These are phyloP conservation scores for Cucurbita pepo DNA, from an alignment of 306 rosid species.

Conservation along the genomic window DNA sequence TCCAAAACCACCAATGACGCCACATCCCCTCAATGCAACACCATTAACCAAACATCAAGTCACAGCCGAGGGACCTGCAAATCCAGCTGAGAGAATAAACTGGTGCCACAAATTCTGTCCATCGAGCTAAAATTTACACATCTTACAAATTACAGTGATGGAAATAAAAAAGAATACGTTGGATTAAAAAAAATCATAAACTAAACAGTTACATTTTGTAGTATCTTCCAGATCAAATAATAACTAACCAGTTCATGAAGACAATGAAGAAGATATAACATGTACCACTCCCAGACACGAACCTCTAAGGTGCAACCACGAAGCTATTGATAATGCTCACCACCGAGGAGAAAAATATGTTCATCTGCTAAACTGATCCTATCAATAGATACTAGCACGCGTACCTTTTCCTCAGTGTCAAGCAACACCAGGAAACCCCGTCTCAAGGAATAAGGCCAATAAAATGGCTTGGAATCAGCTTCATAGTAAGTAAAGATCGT, in stretches of 20 bases:
- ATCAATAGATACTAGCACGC: neutral
- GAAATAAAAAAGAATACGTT: neutral
- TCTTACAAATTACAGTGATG: neutral
- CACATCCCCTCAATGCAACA: slow-evolving; percentile 44
- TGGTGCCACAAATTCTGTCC: slow-evolving; percentile 64
- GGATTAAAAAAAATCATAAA: neutral
- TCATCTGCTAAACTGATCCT: neutral
- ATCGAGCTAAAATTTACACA: slow-evolving; percentile 30
- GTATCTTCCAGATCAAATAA: slow-evolving; percentile 34
- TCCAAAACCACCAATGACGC: slow-evolving; percentile 86
- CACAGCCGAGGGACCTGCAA: slow-evolving; percentile 42
- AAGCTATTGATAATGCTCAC: neutral
- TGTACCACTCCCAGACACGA: neutral
- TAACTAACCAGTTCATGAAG: slow-evolving; percentile 22
- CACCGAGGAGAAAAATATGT: neutral
- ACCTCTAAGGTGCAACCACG: neutral
- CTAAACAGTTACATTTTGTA: neutral
- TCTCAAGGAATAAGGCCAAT: slow-evolving; percentile 19
- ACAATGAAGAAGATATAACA: neutral
- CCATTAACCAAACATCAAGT: slow-evolving; percentile 46
- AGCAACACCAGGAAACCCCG: slow-evolving; percentile 69
- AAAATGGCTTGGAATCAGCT: neutral
- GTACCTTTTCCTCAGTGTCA: slow-evolving; percentile 43
- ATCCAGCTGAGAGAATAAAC: slow-evolving; percentile 60
- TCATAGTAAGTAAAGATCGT: neutral